Evolutionary conservation across 352 stramenopile species (phyloP), one percentile per base, ranked within the genome.

Genomic region (Phytophthora citrophthora): DNA sequence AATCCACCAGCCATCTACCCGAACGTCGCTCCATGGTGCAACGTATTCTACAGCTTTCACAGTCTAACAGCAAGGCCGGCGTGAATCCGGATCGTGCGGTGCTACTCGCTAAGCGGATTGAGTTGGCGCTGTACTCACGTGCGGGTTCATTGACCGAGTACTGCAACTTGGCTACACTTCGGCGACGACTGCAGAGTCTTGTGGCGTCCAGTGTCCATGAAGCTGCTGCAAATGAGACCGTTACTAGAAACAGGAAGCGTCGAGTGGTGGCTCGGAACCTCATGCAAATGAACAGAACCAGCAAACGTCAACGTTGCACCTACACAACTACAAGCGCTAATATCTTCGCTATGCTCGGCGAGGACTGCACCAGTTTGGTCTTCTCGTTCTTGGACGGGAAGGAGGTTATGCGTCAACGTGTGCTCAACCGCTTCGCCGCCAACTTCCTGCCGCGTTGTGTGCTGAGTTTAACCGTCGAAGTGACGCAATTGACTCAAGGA

Each of bases 131-230:
- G 20, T 94, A 94, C 62, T 85, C 83, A 7, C 78, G 80, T 18
- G 86, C 86, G 6, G 79, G 67, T 0, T 91, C 81, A 3, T 49
- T 90, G 38, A 73, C 71, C 32, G 86, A 94, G 60, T 94, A 92
- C 63, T 73, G 71, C 43, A 89, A 91, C 64, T 54, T 86, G 40
- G 74, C 78, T 23, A 94, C 86, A 10, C 64, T 94, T 54, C 81
- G 79, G n/a, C 65, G 83, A 24, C 80, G 86, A 18, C 69, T 94
- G 23, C 86, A 94, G 62, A 81, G 76, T 16, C 72, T 94, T 7
- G 75, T 91, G 20, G 83, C 82, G 38, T 76, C 84, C 23, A 91
- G 81, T 50, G 77, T 86, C 49, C 79, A 90, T 58, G 83, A 92
- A 73, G 77, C 76, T 0, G 64, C 68, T 7, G 81, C 83, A 13